Evolutionary conservation across 1,284 basidiomycete genomes (phyloP).

Genomic region (Irpex rosettiformis): DNA sequence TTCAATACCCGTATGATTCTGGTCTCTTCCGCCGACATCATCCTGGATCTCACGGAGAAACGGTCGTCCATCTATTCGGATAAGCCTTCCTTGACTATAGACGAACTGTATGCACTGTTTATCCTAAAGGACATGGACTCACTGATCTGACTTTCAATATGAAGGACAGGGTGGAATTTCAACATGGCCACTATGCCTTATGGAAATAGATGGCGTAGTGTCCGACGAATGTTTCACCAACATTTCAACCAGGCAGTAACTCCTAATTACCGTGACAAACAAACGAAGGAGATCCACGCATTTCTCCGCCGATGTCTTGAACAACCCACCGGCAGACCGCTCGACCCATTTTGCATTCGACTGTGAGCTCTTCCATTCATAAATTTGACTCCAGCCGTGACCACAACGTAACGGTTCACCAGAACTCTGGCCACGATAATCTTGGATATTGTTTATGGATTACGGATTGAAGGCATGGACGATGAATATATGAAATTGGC

Average conservation of each 20-base stretch:
- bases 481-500: background rate
- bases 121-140: background rate
- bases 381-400: background rate
- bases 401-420: background rate
- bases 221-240: conserved; percentile 23
- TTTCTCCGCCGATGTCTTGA: conserved; percentile 20
- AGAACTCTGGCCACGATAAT: conserved; percentile 22
- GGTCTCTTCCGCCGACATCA: background rate
- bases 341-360: background rate
- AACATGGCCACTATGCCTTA: conserved; percentile 31
- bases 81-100: background rate
- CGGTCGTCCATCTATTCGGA: conserved; percentile 13
- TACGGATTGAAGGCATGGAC: conserved; percentile 18
- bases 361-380: conserved; percentile 3
- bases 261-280: conserved; percentile 12
- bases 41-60: conserved; percentile 10
- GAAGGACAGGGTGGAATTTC: conserved; percentile 26
- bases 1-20: background rate
- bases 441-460: conserved; percentile 28
- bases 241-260: conserved; percentile 15
- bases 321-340: background rate
- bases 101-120: background rate
- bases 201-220: conserved; percentile 28
- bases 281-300: conserved; percentile 18
- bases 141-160: background rate